Evolutionary conservation across 2,329 filamentous ascomycete species (phyloP).

Genomic region (Penicillium sp.): DNA sequence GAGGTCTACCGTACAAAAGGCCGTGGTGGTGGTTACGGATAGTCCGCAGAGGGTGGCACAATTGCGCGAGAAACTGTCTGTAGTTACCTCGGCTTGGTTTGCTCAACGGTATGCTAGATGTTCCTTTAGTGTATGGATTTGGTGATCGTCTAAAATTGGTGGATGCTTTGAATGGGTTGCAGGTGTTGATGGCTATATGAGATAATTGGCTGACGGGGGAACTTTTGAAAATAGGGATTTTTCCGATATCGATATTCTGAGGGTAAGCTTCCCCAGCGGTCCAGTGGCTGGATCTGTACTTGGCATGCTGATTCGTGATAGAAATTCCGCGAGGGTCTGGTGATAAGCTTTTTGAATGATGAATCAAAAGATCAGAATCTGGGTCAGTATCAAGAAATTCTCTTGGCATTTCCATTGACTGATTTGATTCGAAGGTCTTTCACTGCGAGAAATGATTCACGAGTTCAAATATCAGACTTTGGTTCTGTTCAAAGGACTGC

Average conservation of each 20-base stretch:
- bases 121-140: not conserved
- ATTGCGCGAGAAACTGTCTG: conserved; percentile 82
- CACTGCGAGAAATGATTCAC: conserved; percentile 85
- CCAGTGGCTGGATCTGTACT: not conserved
- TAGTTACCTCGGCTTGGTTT: conserved; percentile 96
- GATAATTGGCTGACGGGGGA: conserved; percentile 7
- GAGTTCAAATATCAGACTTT: conserved; percentile 95
- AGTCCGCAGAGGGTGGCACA: conserved; percentile 88
- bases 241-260: conserved; percentile 84
- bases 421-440: conserved; percentile 56
- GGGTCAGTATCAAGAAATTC: conserved; percentile 58
- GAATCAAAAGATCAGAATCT: conserved; percentile 83
- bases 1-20: conserved; percentile 96
- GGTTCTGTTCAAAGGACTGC: conserved; percentile 88
- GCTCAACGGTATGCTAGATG: conserved; percentile 67
- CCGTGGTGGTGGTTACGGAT: conserved; percentile 92
- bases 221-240: conserved; percentile 66
- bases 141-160: not conserved
- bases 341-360: conserved; percentile 60
- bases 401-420: conserved; percentile 9
- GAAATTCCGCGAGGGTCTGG: conserved; percentile 87
- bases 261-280: conserved; percentile 45
- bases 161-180: not conserved
- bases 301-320: conserved; percentile 40
- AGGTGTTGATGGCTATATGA: not conserved